Conservation (phyloP, 441 rosid species). For the Euphorbia corollata region DNA sequence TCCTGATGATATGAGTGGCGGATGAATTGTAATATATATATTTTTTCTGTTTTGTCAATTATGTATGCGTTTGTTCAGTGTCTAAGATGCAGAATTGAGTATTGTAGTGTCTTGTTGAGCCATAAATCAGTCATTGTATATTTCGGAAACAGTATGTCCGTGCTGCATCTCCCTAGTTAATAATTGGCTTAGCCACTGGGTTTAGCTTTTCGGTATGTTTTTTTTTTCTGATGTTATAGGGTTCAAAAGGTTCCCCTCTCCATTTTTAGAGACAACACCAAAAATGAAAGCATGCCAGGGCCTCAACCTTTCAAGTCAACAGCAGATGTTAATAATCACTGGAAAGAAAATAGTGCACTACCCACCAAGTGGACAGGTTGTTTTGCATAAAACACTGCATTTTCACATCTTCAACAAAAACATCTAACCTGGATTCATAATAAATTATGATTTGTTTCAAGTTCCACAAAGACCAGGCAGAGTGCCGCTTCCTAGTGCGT, state of each 20-base stretch:
- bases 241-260: conserved; percentile 39
- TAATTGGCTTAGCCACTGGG: background rate
- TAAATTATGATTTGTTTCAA: conserved; percentile 26
- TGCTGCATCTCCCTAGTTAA: too few relatives aligned
- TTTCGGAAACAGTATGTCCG: too few relatives aligned
- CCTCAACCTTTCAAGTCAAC: conserved; percentile 38
- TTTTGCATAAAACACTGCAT: too few relatives aligned
- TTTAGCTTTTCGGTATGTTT: background rate
- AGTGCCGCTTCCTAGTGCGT: conserved; percentile 29
- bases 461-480: conserved; percentile 51
- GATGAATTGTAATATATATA: too few relatives aligned
- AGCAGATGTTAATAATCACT: conserved; percentile 30
- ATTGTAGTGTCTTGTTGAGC: background rate
- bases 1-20: too few relatives aligned
- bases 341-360: conserved; percentile 63
- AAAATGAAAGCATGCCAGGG: conserved; percentile 25
- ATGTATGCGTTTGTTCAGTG: background rate
- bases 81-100: background rate
- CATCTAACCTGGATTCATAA: conserved; percentile 6
- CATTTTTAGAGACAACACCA: conserved; percentile 45
- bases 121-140: background rate
- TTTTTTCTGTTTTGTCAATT: too few relatives aligned
- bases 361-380: conserved; percentile 80
- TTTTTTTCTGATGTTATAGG: conserved; percentile 18
- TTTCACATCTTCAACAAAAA: background rate